These are phyloP conservation scores for Clavispora carvajalis DNA, from an alignment of 805 yeast genomes.

Conservation along the genomic window DNA sequence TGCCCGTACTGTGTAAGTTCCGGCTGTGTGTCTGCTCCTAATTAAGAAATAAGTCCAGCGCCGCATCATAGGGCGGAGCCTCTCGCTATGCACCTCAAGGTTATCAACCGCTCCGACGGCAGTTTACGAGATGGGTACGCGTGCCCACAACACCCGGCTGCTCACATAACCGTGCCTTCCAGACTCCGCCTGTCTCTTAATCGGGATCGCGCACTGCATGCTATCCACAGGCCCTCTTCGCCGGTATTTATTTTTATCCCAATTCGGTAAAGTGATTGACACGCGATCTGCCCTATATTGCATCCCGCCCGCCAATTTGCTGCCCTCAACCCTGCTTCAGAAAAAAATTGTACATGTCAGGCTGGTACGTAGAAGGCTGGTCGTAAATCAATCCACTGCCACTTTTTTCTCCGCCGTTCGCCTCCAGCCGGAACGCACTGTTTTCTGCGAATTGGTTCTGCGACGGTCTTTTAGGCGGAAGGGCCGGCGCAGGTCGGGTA, in stretches of 20 bases:
- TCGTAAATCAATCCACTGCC: conserved; percentile 20
- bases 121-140: neutral
- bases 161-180: neutral
- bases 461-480: conserved; percentile 20
- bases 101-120: too few species aligned
- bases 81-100: too few species aligned
- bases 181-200: neutral
- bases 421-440: neutral
- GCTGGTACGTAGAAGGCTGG: conserved; percentile 42
- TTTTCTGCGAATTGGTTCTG: conserved; percentile 5
- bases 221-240: neutral
- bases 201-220: neutral
- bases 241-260: neutral
- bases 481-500: conserved; percentile 9
- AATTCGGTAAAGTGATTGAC: neutral
- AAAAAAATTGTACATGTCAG: conserved; percentile 42
- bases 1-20: too few species aligned
- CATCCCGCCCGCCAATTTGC: too few species aligned
- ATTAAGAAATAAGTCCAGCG: too few species aligned
- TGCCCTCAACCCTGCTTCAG: conserved; percentile 5
- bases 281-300: neutral
- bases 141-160: neutral
- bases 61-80: too few species aligned
- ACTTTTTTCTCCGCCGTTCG: neutral
- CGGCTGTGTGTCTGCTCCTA: too few species aligned